phyloP scores from a whole-genome alignment of 2,329 filamentous ascomycete species.

The Lasiodiplodia theobromae region DNA sequence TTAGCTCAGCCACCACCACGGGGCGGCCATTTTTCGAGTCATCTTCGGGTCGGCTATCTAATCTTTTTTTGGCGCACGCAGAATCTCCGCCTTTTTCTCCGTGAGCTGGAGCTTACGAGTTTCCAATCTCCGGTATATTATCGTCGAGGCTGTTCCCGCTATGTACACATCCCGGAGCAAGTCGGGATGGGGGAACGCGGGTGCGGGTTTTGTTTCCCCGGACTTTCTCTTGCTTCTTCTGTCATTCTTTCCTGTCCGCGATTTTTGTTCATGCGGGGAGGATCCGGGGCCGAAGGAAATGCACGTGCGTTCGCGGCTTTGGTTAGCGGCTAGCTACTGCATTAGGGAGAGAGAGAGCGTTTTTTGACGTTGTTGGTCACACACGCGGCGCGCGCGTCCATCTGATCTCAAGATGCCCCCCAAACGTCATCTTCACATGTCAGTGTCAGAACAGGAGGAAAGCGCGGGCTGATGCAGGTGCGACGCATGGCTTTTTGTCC shows the following conservation, averaged over 20 bases:
- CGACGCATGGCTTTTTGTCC: background rate
- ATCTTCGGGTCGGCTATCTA: background rate
- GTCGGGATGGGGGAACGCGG: background rate
- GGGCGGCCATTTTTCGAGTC: background rate
- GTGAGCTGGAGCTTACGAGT: background rate
- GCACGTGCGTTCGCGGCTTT: conserved; percentile 18
- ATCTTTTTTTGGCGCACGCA: background rate
- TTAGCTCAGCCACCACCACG: background rate
- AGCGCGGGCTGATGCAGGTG: background rate
- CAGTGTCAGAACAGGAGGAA: background rate
- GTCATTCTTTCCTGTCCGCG: background rate
- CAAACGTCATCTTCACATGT: conserved; percentile 29
- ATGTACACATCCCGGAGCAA: background rate
- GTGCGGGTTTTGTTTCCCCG: background rate
- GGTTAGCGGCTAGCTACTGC: background rate
- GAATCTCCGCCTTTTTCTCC: background rate
- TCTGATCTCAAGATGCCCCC: background rate
- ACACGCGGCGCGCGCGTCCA: background rate
- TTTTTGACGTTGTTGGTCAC: background rate
- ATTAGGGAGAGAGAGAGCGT: background rate
- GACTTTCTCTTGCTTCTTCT: background rate
- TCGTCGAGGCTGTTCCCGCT: background rate
- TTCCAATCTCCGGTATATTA: conserved; percentile 1
- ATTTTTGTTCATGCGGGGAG: conserved; percentile 10
- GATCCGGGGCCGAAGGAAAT: conserved; percentile 27